These are phyloP conservation scores for Fusarium pseudocircinatum DNA, from an alignment of 2,329 filamentous ascomycete genomes.

Conservation along the genomic window DNA sequence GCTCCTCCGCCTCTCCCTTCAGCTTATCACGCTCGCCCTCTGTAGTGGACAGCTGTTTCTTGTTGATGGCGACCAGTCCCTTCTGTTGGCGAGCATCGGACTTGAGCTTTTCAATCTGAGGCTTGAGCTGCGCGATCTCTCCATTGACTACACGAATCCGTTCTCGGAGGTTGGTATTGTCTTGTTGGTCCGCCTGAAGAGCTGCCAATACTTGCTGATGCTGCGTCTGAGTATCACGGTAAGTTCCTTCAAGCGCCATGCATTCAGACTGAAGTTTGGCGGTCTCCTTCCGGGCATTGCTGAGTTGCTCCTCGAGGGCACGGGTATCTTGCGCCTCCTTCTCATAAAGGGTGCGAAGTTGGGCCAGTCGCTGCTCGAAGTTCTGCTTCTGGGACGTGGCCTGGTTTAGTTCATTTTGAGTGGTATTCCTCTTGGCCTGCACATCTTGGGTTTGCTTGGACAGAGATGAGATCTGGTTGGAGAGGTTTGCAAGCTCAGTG, in stretches of 20 bases:
- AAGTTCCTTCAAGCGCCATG: constrained; percentile 81
- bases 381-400: constrained; percentile 89
- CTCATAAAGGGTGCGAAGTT: constrained; percentile 89
- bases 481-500: constrained; percentile 92
- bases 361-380: constrained; percentile 87
- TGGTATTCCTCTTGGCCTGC: constrained; percentile 79
- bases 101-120: constrained; percentile 91
- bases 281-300: constrained; percentile 79
- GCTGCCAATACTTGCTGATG: constrained; percentile 79
- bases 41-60: constrained; percentile 92
- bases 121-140: constrained; percentile 85
- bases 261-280: constrained; percentile 86
- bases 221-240: constrained; percentile 83
- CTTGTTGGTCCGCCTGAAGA: constrained; percentile 86
- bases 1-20: constrained; percentile 78
- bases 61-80: constrained; percentile 96
- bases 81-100: constrained; percentile 95
- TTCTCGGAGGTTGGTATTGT: constrained; percentile 87
- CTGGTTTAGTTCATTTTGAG: constrained; percentile 84
- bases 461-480: constrained; percentile 91
- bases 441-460: constrained; percentile 95
- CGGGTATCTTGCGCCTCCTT: constrained; percentile 91
- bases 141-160: constrained; percentile 84
- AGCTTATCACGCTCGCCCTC: constrained; percentile 91
- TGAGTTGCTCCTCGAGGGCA: constrained; percentile 83